Conservation (phyloP, 2,329 filamentous ascomycete genomes). For the Exophiala aquamarina region DNA sequence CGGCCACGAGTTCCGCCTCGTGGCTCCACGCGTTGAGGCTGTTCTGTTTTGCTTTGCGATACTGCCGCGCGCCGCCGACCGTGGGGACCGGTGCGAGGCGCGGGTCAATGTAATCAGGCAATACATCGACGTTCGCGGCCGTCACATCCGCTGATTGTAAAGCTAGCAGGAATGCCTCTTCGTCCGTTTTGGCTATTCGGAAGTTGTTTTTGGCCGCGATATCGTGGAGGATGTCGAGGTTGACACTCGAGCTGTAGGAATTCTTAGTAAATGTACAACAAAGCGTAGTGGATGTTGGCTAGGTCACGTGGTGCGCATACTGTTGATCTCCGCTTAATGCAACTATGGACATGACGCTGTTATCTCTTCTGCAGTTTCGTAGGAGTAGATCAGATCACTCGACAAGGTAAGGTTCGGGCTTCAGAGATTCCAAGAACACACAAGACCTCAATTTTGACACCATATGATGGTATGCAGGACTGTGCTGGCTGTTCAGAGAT, state of each 20-base stretch:
- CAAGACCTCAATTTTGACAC: too few species aligned
- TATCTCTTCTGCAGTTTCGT: too few species aligned
- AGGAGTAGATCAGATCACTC: too few species aligned
- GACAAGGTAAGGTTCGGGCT: too few species aligned
- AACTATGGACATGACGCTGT: constrained; percentile 27
- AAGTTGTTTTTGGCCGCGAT: constrained; percentile 24
- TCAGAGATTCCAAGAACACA: too few species aligned
- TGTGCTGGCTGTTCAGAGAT: too few species aligned
- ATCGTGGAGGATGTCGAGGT: constrained; percentile 24
- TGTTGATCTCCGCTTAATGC: constrained; percentile 22
- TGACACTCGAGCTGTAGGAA: constrained; percentile 23
- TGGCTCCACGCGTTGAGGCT: constrained; percentile 48
- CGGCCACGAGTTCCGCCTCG: constrained; percentile 32
- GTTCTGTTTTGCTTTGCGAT: constrained; percentile 34
- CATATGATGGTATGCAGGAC: too few species aligned
- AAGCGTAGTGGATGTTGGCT: too few species aligned
- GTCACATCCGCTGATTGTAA: constrained; percentile 31
- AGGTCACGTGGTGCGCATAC: constrained; percentile 11
- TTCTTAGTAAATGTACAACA: not conserved
- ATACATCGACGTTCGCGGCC: constrained; percentile 30
- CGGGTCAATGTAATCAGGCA: constrained; percentile 40
- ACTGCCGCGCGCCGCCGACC: constrained; percentile 19
- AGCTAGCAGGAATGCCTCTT: constrained; percentile 30
- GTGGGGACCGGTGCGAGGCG: constrained; percentile 31
- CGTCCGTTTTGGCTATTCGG: constrained; percentile 19